Evolutionary conservation across 495 filamentous ascomycete genomes (phyloP).

Genomic region (Lasiosphaeris hirsuta): DNA sequence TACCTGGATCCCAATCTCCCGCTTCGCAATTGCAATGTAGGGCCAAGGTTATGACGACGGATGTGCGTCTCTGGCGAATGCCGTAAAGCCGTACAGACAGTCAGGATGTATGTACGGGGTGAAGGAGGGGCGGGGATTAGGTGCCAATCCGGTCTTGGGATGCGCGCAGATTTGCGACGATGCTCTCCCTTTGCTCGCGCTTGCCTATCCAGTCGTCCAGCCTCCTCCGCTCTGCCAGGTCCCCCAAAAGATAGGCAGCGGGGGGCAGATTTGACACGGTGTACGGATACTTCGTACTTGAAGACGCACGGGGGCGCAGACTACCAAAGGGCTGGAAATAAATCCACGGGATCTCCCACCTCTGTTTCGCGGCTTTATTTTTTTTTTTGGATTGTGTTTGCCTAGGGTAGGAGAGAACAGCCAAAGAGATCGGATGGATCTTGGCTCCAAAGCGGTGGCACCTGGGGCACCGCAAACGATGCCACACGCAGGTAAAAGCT

Average conservation of each 20-base stretch:
- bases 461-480: slow-evolving; percentile 10
- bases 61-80: slow-evolving; percentile 18
- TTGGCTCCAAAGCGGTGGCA: slow-evolving; percentile 16
- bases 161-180: slow-evolving; percentile 7
- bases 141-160: slow-evolving; percentile 1
- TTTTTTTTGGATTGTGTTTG: not conserved
- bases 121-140: slow-evolving; percentile 12
- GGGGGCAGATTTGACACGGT: slow-evolving; percentile 2
- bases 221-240: slow-evolving; percentile 5
- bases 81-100: slow-evolving; percentile 11
- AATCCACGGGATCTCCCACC: slow-evolving; percentile 1
- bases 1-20: slow-evolving; percentile 15
- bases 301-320: slow-evolving; percentile 1
- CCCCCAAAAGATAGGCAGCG: slow-evolving; percentile 2
- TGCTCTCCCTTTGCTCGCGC: not conserved
- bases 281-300: not conserved
- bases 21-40: not conserved
- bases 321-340: not conserved
- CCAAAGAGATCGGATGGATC: slow-evolving; percentile 19
- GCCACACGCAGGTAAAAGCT: slow-evolving; percentile 9
- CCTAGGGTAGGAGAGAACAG: not conserved
- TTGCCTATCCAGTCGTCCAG: not conserved
- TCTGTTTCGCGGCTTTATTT: not conserved
- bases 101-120: slow-evolving; percentile 5
- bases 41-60: slow-evolving; percentile 15